Conservation (phyloP, 140 eudicot species). For the Anethum foeniculum region DNA sequence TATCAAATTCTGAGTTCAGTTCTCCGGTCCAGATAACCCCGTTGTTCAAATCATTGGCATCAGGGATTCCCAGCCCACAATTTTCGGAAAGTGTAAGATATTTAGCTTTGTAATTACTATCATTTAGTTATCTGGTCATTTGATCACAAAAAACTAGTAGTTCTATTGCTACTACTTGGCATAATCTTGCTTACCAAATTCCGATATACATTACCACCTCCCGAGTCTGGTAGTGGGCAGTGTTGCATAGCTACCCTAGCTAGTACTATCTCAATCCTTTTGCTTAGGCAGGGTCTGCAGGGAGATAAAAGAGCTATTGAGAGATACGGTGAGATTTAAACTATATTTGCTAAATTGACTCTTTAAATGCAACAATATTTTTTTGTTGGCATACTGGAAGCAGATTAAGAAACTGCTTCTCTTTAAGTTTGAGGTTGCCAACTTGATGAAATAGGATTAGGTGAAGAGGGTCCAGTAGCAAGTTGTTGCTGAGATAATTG, state of each 20-base stretch:
- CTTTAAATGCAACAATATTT: background rate
- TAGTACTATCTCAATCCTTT: background rate
- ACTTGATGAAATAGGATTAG: background rate
- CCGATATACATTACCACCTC: background rate
- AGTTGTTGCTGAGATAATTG: background rate
- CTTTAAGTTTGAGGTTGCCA: background rate
- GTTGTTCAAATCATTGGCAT: conserved; percentile 64
- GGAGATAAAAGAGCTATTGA: background rate
- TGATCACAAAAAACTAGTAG: background rate
- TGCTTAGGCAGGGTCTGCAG: background rate
- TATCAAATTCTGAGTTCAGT: conserved; percentile 47
- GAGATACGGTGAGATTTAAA: background rate
- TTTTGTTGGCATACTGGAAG: background rate
- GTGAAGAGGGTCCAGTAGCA: background rate
- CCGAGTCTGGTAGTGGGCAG: background rate
- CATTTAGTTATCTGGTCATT: conserved; percentile 1
- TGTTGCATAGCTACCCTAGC: background rate
- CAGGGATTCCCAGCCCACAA: conserved; percentile 83
- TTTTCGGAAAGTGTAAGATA: conserved; percentile 90
- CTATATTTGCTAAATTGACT: background rate
- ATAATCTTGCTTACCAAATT: background rate
- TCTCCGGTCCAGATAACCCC: conserved; percentile 90
- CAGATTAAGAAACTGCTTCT: background rate
- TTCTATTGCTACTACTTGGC: background rate
- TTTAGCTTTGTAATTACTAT: conserved; percentile 12